Conservation (phyloP, 1,139 yeast species). For the Zhuliangozyma parablackwelliae region DNA sequence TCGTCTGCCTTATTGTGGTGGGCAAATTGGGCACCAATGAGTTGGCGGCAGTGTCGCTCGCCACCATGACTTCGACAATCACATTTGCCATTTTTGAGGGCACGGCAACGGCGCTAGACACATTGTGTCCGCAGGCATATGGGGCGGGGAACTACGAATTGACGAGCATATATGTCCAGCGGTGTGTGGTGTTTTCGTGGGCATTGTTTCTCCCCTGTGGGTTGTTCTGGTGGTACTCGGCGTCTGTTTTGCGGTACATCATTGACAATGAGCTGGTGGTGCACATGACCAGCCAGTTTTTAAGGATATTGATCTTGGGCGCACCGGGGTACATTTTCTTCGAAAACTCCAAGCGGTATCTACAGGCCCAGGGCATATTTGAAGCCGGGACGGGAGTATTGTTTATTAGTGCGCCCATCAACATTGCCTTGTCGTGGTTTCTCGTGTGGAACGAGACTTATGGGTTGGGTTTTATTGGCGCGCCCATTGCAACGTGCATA, state of each 20-base stretch:
- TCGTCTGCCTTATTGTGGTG: slow-evolving; percentile 67
- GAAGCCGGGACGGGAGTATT: slow-evolving; percentile 84
- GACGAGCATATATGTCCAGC: slow-evolving; percentile 61
- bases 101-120: slow-evolving; percentile 80
- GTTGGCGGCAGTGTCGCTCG: slow-evolving; percentile 78
- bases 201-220: slow-evolving; percentile 59
- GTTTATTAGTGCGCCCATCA: slow-evolving; percentile 74
- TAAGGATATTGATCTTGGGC: slow-evolving; percentile 65
- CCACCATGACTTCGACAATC: slow-evolving; percentile 84
- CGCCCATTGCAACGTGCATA: slow-evolving; percentile 66
- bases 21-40: slow-evolving; percentile 71
- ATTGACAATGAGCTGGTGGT: slow-evolving; percentile 63
- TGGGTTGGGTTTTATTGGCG: slow-evolving; percentile 67
- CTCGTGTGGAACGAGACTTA: slow-evolving; percentile 66
- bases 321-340: slow-evolving; percentile 84
- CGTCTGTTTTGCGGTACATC: slow-evolving; percentile 43
- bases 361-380: slow-evolving; percentile 90
- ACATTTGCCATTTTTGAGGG: slow-evolving; percentile 85
- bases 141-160: slow-evolving; percentile 63
- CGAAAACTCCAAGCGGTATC: slow-evolving; percentile 75
- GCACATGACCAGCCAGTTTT: slow-evolving; percentile 55
- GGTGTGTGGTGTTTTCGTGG: slow-evolving; percentile 58
- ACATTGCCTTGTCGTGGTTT: slow-evolving; percentile 66
- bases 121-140: slow-evolving; percentile 80
- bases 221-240: slow-evolving; percentile 63